Conservation (phyloP, 345 rosid species). For the Excoecaria cochinchinensis region DNA sequence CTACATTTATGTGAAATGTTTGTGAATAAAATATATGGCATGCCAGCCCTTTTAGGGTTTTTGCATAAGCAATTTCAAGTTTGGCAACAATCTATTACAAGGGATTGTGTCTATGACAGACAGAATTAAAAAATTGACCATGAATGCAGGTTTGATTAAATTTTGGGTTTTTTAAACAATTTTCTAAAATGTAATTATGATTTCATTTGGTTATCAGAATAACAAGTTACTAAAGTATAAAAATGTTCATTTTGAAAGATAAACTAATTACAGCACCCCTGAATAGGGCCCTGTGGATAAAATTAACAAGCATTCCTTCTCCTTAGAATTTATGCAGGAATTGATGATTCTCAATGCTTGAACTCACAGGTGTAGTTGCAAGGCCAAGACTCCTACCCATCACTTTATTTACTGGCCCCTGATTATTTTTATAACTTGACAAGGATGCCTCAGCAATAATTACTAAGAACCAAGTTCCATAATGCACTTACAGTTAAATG, state of each 20-base stretch:
- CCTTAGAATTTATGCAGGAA: not conserved
- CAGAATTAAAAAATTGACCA: not conserved
- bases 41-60: not conserved
- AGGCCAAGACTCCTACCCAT: not conserved
- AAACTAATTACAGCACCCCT: not conserved
- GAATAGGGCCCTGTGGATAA: not conserved
- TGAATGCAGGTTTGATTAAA: not conserved
- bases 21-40: not conserved
- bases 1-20: not conserved
- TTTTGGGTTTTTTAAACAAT: not conserved
- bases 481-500: conserved; percentile 48
- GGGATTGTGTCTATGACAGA: not conserved
- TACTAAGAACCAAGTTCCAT: not conserved
- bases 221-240: conserved; percentile 1
- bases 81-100: not conserved
- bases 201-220: not conserved
- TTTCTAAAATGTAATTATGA: not conserved
- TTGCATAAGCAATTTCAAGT: not conserved
- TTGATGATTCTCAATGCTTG: not conserved
- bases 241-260: not conserved
- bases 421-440: not conserved
- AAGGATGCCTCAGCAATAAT: not conserved
- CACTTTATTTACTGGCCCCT: not conserved
- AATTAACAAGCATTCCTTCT: not conserved
- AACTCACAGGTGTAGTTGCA: not conserved